Conservation (phyloP, 2,329 filamentous ascomycete genomes). For the Curvularia eragrostidis region DNA sequence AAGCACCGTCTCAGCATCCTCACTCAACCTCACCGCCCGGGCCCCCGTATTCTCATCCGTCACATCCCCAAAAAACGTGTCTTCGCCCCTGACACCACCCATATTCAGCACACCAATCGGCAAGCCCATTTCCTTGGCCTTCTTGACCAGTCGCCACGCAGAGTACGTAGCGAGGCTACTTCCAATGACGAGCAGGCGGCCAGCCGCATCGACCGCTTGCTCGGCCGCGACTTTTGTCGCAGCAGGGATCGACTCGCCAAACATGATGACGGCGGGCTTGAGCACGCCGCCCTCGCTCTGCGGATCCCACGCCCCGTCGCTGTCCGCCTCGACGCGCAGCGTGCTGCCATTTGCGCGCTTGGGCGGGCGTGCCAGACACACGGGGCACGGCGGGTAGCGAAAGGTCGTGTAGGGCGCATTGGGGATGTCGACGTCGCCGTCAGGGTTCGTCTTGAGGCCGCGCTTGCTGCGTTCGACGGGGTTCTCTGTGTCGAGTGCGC, state of each 20-base stretch:
- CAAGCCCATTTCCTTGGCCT: constrained; percentile 81
- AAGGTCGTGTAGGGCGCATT: constrained; percentile 88
- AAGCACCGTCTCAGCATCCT: constrained; percentile 50
- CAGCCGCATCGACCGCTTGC: constrained; percentile 74
- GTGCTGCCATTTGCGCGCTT: constrained; percentile 60
- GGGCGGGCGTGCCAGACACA: constrained; percentile 72
- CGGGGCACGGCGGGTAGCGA: constrained; percentile 87
- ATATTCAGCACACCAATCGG: constrained; percentile 88
- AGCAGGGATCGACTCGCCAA: constrained; percentile 82
- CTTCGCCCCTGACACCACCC: constrained; percentile 81
- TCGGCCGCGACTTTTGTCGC: constrained; percentile 79
- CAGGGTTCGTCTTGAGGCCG: constrained; percentile 85
- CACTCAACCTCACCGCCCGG: constrained; percentile 50
- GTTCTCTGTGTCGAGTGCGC: constrained; percentile 80
- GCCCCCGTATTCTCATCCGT: constrained; percentile 51
- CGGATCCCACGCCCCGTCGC: constrained; percentile 76
- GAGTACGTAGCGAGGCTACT: constrained; percentile 95
- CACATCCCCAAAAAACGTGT: constrained; percentile 69
- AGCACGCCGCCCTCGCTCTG: constrained; percentile 71
- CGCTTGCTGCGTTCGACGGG: constrained; percentile 69
- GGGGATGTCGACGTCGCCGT: constrained; percentile 91
- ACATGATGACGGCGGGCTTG: constrained; percentile 95
- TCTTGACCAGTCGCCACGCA: constrained; percentile 86
- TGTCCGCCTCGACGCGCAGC: constrained; percentile 70
- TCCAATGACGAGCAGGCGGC: constrained; percentile 78